phyloP scores from a whole-genome alignment of 768 basidiomycete genomes.

The Tricholomella constricta region DNA sequence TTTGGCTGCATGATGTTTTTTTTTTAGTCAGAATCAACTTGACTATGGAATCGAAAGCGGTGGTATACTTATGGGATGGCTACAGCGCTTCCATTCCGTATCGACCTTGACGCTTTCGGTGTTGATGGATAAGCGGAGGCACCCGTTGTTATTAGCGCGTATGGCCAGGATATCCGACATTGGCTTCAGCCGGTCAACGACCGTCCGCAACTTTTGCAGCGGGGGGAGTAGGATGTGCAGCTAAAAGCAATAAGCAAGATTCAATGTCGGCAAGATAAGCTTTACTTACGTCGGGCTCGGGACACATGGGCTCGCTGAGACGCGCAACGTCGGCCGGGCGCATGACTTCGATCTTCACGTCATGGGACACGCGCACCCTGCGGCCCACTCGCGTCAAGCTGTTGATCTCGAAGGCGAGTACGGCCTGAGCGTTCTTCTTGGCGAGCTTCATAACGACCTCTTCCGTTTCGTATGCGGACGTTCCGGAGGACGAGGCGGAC shows the following conservation, averaged over 20 bases:
- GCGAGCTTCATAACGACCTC: conserved; percentile 83
- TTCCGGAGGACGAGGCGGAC: conserved; percentile 55
- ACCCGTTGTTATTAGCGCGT: conserved; percentile 66
- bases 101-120: conserved; percentile 79
- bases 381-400: conserved; percentile 66
- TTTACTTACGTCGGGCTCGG: conserved; percentile 74
- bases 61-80: conserved; percentile 60
- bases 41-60: background rate
- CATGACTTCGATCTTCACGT: conserved; percentile 82
- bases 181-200: conserved; percentile 71
- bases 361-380: conserved; percentile 69
- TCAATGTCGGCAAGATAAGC: background rate
- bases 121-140: conserved; percentile 52
- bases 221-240: conserved; percentile 78
- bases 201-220: conserved; percentile 72
- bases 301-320: conserved; percentile 81
- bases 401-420: conserved; percentile 75
- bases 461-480: conserved; percentile 50
- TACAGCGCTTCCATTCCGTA: conserved; percentile 77
- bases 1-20: conserved; percentile 5
- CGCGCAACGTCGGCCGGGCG: conserved; percentile 70
- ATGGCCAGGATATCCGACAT: conserved; percentile 72
- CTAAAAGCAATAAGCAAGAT: conserved; percentile 36
- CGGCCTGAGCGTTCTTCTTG: conserved; percentile 81
- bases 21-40: background rate